phyloP scores from a whole-genome alignment of 805 yeast genomes.

The Cyberlindnera misumaiensis region DNA sequence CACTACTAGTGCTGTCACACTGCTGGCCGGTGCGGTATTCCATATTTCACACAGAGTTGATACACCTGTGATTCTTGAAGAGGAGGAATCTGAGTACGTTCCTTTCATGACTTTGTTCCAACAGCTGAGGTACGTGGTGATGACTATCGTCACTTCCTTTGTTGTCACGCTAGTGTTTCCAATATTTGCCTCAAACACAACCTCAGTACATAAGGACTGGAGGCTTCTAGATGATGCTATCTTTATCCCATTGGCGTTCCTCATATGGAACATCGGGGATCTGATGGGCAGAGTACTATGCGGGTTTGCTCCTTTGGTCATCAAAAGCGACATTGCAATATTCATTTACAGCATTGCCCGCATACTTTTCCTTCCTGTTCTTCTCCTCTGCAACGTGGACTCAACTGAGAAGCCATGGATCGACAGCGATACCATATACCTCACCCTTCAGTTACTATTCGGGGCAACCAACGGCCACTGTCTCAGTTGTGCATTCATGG shows the following conservation, averaged over 20 bases:
- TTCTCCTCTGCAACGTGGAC: constrained; percentile 56
- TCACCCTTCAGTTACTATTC: constrained; percentile 64
- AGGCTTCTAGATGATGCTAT: constrained; percentile 27
- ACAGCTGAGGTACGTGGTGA: constrained; percentile 56
- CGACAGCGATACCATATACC: constrained; percentile 59
- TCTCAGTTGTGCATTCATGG: constrained; percentile 74
- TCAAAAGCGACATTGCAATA: constrained; percentile 37
- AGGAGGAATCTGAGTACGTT: constrained; percentile 30
- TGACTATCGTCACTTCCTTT: constrained; percentile 69
- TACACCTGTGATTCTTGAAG: constrained; percentile 1
- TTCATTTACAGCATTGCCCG: constrained; percentile 52
- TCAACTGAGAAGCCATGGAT: constrained; percentile 24
- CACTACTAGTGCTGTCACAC: constrained; percentile 43
- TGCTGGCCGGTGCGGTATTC: constrained; percentile 35
- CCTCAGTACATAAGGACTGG: constrained; percentile 36
- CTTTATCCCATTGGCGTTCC: constrained; percentile 70
- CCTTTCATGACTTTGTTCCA: constrained; percentile 56
- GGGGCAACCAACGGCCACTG: constrained; percentile 89
- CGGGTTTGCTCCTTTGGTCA: constrained; percentile 38
- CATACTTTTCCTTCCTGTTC: constrained; percentile 58
- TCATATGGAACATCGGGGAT: constrained; percentile 90
- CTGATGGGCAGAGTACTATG: constrained; percentile 68
- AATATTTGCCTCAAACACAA: constrained; percentile 73
- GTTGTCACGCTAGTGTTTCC: constrained; percentile 76
- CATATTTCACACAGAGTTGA: constrained; percentile 25